Conservation (phyloP, 1,284 basidiomycete genomes). For the Rhodotorula sp. region DNA sequence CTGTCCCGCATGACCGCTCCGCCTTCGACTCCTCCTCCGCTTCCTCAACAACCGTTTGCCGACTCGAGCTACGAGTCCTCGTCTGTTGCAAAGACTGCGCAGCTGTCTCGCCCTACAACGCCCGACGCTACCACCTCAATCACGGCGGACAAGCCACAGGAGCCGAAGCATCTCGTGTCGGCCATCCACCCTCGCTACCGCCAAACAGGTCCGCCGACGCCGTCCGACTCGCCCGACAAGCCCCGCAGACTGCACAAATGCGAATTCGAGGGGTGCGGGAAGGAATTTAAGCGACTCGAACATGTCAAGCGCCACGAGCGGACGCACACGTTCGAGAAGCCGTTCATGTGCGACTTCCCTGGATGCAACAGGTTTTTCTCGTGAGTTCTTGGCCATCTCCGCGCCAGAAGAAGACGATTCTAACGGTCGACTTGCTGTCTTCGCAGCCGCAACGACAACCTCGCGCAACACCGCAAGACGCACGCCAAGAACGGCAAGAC, state of each 20-base stretch:
- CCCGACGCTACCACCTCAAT: too few relatives aligned
- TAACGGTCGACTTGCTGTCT: background rate
- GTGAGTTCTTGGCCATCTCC: slow-evolving; percentile 1
- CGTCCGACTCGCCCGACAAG: background rate
- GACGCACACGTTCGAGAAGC: slow-evolving; percentile 84
- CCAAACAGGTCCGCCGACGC: background rate
- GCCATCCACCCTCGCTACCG: slow-evolving; percentile 26
- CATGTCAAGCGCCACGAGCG: slow-evolving; percentile 81
- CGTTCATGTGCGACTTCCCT: slow-evolving; percentile 70
- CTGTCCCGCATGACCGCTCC: slow-evolving; percentile 8
- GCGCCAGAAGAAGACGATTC: too few relatives aligned
- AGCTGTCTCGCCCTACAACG: background rate
- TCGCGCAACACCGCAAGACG: slow-evolving; percentile 75
- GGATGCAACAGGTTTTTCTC: slow-evolving; percentile 26
- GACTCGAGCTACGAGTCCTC: slow-evolving; percentile 34
- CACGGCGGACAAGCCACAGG: too few relatives aligned
- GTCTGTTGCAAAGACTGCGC: background rate
- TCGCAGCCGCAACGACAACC: slow-evolving; percentile 72
- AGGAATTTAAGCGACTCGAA: slow-evolving; percentile 82
- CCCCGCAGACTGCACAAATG: slow-evolving; percentile 15
- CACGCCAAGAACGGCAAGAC: slow-evolving; percentile 54
- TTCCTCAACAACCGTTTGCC: slow-evolving; percentile 28
- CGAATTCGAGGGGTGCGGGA: slow-evolving; percentile 56
- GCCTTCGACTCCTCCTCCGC: slow-evolving; percentile 7
- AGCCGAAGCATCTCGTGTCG: slow-evolving; percentile 1